phyloP scores from a whole-genome alignment of 345 rosid species.

The Stellera chamaejasme region DNA sequence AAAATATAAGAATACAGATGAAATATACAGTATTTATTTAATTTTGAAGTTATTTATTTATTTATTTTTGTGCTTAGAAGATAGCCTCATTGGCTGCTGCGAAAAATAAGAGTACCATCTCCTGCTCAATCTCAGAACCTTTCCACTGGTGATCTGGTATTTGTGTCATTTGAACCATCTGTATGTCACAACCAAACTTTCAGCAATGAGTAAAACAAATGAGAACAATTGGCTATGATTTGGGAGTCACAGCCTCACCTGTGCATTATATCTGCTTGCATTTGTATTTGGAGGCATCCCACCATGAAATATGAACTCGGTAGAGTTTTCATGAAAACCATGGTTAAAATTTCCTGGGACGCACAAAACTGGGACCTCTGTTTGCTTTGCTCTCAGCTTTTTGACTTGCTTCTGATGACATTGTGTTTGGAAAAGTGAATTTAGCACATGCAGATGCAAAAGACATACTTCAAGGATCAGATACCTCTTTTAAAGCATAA shows the following conservation, averaged over 20 bases:
- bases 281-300: slow-evolving; percentile 7
- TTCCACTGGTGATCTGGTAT: slow-evolving; percentile 10
- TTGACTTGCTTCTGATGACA: slow-evolving; percentile 11
- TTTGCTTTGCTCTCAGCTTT: slow-evolving; percentile 9
- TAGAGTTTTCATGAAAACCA: slow-evolving; percentile 13
- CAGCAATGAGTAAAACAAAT: neutral
- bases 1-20: neutral
- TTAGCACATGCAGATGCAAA: neutral
- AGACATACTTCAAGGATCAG: neutral
- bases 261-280: slow-evolving; percentile 8
- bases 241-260: slow-evolving; percentile 13
- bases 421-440: slow-evolving; percentile 12
- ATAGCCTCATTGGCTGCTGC: neutral
- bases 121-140: slow-evolving; percentile 1
- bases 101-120: slow-evolving; percentile 9
- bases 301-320: slow-evolving; percentile 3
- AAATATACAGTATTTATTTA: too few species aligned
- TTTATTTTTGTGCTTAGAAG: neutral
- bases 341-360: slow-evolving; percentile 2
- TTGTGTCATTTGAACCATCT: slow-evolving; percentile 11
- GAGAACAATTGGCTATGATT: neutral
- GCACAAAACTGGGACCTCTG: slow-evolving; percentile 3
- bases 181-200: slow-evolving; percentile 8
- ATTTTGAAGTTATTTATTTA: too few species aligned
- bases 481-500: neutral